Conservation (phyloP, 2,329 filamentous ascomycete genomes). For the Cladobotryum protrusum region DNA sequence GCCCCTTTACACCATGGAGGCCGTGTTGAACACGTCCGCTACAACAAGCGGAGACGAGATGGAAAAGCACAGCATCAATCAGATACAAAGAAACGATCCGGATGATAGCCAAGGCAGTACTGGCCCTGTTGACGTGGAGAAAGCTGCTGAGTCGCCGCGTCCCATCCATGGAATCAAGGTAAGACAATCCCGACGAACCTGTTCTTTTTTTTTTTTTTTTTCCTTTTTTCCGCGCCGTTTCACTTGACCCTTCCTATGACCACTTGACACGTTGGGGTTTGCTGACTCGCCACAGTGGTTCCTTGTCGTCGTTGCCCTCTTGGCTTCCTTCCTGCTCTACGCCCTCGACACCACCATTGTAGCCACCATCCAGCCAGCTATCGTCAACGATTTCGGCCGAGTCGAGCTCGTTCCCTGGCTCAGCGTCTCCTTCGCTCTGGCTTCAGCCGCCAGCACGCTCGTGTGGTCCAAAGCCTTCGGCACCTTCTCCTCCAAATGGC, state of each 20-base stretch:
- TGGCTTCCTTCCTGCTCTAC: conserved; percentile 27
- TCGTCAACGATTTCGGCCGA: conserved; percentile 30
- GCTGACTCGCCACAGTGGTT: conserved; percentile 9
- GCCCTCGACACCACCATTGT: conserved; percentile 39
- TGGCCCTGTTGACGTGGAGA: background rate
- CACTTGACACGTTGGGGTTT: background rate
- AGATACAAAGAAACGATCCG: background rate
- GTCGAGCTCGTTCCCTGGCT: conserved; percentile 14
- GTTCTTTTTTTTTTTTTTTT: background rate
- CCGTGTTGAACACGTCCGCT: background rate
- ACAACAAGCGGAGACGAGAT: background rate
- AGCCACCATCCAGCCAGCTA: conserved; percentile 37
- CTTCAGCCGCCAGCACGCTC: background rate
- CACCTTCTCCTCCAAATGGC: background rate
- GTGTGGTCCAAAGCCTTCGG: background rate
- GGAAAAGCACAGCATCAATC: background rate
- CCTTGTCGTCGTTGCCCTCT: conserved; percentile 14
- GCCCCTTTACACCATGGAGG: background rate
- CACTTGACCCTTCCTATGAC: background rate
- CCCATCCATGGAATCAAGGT: background rate
- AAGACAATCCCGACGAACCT: background rate
- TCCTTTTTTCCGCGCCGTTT: background rate
- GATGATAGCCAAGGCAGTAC: background rate
- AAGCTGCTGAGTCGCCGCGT: conserved; percentile 5
- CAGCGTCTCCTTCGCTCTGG: background rate